Evolutionary conservation across 2,329 filamentous ascomycete genomes (phyloP).

Genomic region (Claviceps humidiphila): DNA sequence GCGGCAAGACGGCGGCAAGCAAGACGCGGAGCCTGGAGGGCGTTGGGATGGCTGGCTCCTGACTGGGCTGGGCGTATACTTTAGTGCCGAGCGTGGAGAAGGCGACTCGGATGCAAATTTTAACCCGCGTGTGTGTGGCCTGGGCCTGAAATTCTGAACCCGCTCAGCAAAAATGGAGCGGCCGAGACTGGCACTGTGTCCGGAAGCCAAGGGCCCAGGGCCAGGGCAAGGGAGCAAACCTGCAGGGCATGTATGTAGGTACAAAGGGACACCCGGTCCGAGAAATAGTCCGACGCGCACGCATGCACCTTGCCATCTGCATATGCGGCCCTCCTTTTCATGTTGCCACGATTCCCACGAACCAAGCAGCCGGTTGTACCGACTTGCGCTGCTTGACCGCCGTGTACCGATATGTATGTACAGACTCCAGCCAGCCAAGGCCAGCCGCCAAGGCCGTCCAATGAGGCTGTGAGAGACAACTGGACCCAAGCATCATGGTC

Average conservation of each 20-base stretch:
- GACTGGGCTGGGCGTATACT: not conserved
- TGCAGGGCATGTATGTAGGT: not conserved
- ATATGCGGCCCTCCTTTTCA: not conserved
- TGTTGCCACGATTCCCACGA: not conserved
- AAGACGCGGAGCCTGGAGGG: not conserved
- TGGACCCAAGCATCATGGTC: not conserved
- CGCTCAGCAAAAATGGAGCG: not conserved
- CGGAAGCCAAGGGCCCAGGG: not conserved
- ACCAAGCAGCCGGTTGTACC: not conserved
- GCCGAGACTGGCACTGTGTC: constrained; percentile 2
- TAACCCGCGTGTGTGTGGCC: not conserved
- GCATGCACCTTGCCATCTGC: not conserved
- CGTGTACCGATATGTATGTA: not conserved
- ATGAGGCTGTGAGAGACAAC: not conserved
- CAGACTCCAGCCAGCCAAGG: not conserved
- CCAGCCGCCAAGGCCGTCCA: not conserved
- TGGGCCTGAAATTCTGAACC: not conserved
- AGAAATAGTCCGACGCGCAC: not conserved
- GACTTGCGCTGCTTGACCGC: not conserved
- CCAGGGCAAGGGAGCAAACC: not conserved
- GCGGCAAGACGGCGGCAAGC: not conserved
- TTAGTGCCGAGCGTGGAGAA: not conserved
- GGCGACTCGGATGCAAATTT: not conserved
- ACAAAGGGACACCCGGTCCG: not conserved
- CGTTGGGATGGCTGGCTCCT: not conserved